Percentiles rank a stretch among this genome's conserved stretches.
These are phyloP conservation scores for Colletotrichum acutatum DNA, from an alignment of 2,329 filamentous ascomycete genomes.

Conservation along the genomic window DNA sequence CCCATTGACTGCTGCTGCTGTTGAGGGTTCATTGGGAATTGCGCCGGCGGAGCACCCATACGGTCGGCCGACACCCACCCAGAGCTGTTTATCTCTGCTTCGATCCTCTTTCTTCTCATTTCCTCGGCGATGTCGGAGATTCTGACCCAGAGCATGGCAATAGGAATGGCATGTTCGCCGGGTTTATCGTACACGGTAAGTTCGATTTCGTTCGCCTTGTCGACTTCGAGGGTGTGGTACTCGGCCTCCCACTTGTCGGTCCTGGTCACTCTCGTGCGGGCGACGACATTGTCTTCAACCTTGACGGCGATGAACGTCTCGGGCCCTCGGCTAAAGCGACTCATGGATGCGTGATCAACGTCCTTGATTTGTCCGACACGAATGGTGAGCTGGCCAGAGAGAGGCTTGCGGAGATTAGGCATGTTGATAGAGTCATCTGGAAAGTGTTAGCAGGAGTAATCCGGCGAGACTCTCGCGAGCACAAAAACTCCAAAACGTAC, in stretches of 20 bases:
- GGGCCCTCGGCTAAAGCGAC: conserved; percentile 87
- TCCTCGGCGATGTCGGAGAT: conserved; percentile 98
- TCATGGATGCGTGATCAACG: conserved; percentile 89
- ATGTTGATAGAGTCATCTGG: conserved; percentile 96
- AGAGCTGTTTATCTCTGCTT: conserved; percentile 92
- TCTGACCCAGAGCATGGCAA: conserved; percentile 94
- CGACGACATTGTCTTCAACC: conserved; percentile 93
- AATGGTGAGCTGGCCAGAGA: conserved; percentile 89
- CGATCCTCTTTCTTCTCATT: conserved; percentile 96
- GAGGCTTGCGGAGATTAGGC: conserved; percentile 93
- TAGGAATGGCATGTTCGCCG: conserved; percentile 88
- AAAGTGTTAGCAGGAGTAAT: conserved; percentile 38
- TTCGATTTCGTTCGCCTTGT: conserved; percentile 99
- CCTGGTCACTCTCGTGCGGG: conserved; percentile 84
- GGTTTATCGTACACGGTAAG: conserved; percentile 98
- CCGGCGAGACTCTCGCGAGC: not conserved
- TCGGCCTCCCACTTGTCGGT: conserved; percentile 94
- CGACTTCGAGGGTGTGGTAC: conserved; percentile 90
- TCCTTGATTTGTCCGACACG: conserved; percentile 90
- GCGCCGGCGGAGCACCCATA: conserved; percentile 75
- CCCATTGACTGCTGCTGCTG: conserved; percentile 56
- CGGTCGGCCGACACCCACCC: conserved; percentile 98
- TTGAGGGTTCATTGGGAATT: conserved; percentile 68
- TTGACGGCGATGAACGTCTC: conserved; percentile 98
- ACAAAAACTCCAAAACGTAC: conserved; percentile 60